phyloP scores from a whole-genome alignment of 352 stramenopile species.

The Stramenopiles sp. region DNA sequence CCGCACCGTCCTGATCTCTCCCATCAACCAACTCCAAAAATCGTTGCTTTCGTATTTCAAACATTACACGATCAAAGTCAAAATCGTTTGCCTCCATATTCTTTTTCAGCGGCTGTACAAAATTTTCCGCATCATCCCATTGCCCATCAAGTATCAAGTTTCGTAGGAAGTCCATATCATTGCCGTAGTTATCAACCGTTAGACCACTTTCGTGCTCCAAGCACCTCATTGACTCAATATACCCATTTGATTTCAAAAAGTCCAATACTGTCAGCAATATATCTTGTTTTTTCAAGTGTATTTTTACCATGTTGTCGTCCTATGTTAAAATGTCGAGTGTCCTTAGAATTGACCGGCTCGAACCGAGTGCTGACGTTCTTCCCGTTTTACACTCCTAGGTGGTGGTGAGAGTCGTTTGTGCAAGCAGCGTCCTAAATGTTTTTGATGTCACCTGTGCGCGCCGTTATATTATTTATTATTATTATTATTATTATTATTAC shows the following conservation, averaged over 20 bases:
- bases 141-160: background rate
- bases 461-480: background rate
- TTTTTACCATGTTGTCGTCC: background rate
- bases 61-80: background rate
- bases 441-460: too few relatives aligned
- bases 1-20: background rate
- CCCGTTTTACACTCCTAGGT: too few relatives aligned
- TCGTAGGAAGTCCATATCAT: background rate
- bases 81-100: background rate
- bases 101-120: background rate
- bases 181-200: background rate
- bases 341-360: too few relatives aligned
- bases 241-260: background rate
- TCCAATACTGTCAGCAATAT: background rate
- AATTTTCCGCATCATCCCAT: background rate
- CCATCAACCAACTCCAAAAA: background rate
- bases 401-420: too few relatives aligned
- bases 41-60: background rate
- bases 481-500: background rate
- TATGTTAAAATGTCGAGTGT: too few relatives aligned
- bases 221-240: background rate
- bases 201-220: background rate
- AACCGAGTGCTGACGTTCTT: too few relatives aligned
- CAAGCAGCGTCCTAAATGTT: too few relatives aligned
- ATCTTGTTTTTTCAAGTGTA: background rate